A percentile compares a stretch with the other conserved stretches of the same genome.
Evolutionary conservation across 73 alveolate genomes (phyloP).

Genomic region (Paramecium sexaurelia): DNA sequence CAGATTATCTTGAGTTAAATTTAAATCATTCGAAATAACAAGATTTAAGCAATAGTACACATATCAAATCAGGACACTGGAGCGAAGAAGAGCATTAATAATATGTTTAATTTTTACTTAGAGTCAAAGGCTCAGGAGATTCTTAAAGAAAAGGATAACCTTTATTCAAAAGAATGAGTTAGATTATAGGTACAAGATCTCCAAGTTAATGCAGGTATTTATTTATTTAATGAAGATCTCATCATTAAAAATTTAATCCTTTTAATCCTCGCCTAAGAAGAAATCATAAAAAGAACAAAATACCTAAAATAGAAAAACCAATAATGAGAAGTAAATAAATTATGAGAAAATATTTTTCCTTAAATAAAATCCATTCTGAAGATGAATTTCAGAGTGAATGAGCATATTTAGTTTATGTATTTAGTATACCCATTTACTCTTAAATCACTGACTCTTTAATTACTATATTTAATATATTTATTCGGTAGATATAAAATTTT

Average conservation of each 20-base stretch:
- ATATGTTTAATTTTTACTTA: background rate
- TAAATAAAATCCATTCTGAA: background rate
- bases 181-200: background rate
- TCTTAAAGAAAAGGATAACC: slow-evolving; percentile 13
- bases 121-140: background rate
- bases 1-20: slow-evolving; percentile 6
- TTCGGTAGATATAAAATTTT: background rate
- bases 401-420: background rate
- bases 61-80: slow-evolving; percentile 12
- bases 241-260: slow-evolving; percentile 12
- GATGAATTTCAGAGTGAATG: background rate
- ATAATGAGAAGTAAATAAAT: background rate
- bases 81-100: background rate
- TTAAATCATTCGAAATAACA: background rate
- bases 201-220: slow-evolving; percentile 23
- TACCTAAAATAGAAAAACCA: background rate
- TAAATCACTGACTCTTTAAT: background rate
- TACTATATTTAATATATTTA: background rate
- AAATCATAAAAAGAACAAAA: background rate
- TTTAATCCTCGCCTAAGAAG: slow-evolving; percentile 18
- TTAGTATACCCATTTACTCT: background rate
- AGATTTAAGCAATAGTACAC: background rate
- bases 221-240: background rate
- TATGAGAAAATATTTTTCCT: background rate
- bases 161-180: slow-evolving; percentile 27